Base-by-base conservation (phyloP, 2,329 filamentous ascomycete species). In the Xylariaceae sp. region DNA sequence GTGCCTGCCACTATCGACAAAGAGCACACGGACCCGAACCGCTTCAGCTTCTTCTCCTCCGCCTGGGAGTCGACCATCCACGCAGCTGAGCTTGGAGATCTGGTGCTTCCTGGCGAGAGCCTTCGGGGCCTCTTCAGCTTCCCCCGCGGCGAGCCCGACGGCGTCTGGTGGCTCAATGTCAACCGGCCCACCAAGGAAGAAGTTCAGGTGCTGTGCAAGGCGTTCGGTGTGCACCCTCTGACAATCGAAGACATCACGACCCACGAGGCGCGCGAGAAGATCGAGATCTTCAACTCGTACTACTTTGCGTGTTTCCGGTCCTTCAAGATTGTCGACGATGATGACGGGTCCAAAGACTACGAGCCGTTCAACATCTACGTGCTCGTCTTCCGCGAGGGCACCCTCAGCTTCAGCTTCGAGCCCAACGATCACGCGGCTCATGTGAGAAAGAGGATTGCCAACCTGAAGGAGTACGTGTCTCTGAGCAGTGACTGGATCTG, bases 121-220 rank as follows among this genome's bases (percentile, higher is more conserved):
- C 85, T 97, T 53, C 83, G 87, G 21, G 88, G 88, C 40, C 77
- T 98, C 9, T 98, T 98, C 59, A 69, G 71, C 21, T 68, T 81
- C 23, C 78, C 78, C 5, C 78, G 72, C 36, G 72, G 74, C 19
- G 76, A 80, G 45, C 63, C 67, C 2, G 74, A 88, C 52, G 90
- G 90, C 54, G 89, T 95, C n/a, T 98, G 90, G 89, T 98, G 92
- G 92, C 73, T 98, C 35, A 94, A 98, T 56, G 83, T 96, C 60
- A 84, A 90, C 59, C 88, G 86, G 51, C 88, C 90, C 2, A 89
- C 83, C 1, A 85, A 89, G 56, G 88, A 90, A 43, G 92, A 97
- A 60, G 81, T 95, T 14, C 80, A 82, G 30, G 83, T 83, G 19
- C 83, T 98, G 46, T 94, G 88, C 69, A 88, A 89, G 57, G 89